phyloP scores from a whole-genome alignment of 768 basidiomycete genomes.

The Lactifluus rugatus region DNA sequence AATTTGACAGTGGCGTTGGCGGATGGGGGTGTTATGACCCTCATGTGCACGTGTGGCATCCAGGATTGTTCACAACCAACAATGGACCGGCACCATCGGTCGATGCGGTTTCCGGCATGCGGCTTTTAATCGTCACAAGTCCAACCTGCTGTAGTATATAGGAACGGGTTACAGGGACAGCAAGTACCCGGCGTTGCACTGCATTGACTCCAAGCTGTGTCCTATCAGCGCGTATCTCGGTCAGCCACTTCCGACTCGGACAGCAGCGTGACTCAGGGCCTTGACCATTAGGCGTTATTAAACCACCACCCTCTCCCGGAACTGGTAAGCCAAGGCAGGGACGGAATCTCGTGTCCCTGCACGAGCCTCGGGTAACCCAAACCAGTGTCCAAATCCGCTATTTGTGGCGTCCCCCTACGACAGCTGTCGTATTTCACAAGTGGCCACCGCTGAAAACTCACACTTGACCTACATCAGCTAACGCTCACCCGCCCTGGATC shows the following conservation, averaged over 20 bases:
- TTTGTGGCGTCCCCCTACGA: conserved; percentile 10
- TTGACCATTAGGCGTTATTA: not conserved
- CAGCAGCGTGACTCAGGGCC: not conserved
- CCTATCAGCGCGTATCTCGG: not conserved
- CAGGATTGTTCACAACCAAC: not conserved
- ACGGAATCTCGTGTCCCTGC: not conserved
- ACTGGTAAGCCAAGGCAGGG: not conserved
- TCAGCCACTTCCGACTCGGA: not conserved
- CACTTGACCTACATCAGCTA: not conserved
- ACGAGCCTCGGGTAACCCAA: not conserved
- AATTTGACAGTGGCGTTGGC: not conserved
- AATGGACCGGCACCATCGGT: not conserved
- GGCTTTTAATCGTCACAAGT: not conserved
- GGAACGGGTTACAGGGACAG: not conserved
- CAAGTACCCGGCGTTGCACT: not conserved
- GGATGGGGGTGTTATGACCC: not conserved
- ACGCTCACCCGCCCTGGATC: not conserved
- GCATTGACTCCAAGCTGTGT: not conserved
- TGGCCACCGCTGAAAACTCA: not conserved
- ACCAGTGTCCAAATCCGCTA: not conserved
- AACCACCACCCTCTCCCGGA: not conserved
- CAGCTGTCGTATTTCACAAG: not conserved
- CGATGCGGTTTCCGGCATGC: not conserved
- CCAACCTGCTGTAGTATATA: not conserved
- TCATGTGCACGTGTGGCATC: not conserved